phyloP scores from a whole-genome alignment of 2,329 filamentous ascomycete genomes.

The Claviceps monticola region DNA sequence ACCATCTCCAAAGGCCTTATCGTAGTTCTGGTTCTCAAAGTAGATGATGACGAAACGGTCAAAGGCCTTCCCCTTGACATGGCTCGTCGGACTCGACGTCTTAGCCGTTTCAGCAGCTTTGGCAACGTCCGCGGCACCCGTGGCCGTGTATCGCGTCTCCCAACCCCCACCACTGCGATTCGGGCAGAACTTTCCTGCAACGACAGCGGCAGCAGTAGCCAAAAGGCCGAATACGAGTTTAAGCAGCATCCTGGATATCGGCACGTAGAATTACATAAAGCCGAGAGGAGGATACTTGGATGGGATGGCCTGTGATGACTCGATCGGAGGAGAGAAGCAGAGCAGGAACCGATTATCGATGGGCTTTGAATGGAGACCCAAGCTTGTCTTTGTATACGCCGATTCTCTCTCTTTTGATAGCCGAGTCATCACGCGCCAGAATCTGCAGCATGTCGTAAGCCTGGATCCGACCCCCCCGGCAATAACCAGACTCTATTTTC shows the following conservation, averaged over 20 bases:
- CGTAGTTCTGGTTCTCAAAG: slow-evolving; percentile 64
- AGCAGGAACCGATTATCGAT: background rate
- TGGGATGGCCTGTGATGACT: background rate
- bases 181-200: slow-evolving; percentile 2
- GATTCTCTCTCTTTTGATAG: background rate
- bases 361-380: background rate
- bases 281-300: background rate
- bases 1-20: slow-evolving; percentile 49
- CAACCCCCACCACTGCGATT: slow-evolving; percentile 12
- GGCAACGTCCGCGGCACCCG: slow-evolving; percentile 33
- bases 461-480: background rate
- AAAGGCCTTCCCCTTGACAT: slow-evolving; percentile 58
- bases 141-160: slow-evolving; percentile 36
- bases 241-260: slow-evolving; percentile 8
- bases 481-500: too few species aligned
- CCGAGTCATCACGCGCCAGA: background rate
- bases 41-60: slow-evolving; percentile 60
- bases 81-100: slow-evolving; percentile 44
- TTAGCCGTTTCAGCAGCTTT: slow-evolving; percentile 45
- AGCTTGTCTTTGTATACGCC: background rate
- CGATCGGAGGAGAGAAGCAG: background rate
- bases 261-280: background rate
- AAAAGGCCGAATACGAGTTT: slow-evolving; percentile 9
- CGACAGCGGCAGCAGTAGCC: slow-evolving; percentile 11
- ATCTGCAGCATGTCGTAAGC: background rate